Evolutionary conservation across 352 stramenopile genomes (phyloP), one percentile per base, ranked within the genome.

Genomic region (Globisporangium cylindrosporum): DNA sequence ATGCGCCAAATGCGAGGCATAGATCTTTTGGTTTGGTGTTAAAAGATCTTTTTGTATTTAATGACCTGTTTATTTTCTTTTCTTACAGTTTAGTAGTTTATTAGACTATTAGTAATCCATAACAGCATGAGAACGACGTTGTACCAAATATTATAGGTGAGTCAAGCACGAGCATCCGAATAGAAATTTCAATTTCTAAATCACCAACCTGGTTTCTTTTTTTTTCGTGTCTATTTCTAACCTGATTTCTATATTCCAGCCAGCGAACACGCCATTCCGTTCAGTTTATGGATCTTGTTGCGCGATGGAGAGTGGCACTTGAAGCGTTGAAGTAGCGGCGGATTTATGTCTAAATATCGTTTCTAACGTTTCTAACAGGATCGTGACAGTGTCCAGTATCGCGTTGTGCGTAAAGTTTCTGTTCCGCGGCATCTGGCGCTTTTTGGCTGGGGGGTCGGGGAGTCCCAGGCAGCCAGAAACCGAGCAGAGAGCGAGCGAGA

Each of bases 391-490:
- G 18, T 51, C 18, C 43, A 24, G 43, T 24, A 24, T 51, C 18
- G 15, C 38, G 22, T 22, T n/a, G 43, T 51, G 41, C 41, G 51
- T 38, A 61, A 36, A 61, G 55, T 46, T 61, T 61, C 20, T 61
- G 55, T 61, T 46, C 55, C 18, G 54, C 25, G 22, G 49, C 49
- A 56, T 34, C 53, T 58, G 55, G 55, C 55, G 29, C 55, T 61
- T 60, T 60, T 61, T 24, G 55, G 43, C 18, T 51, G 15, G 54
- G 25, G 25, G 15, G 54, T 38, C 3, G 29, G 53, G 53, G 53
- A 14, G 24, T 38, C 25, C 4, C 29, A 32, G 53, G 15, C 43
- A 51, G 41, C 41, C 41, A 49, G 41, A 20, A 49, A n/a, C 43
- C 18, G 5, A n/a, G 5, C 18, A 51, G 43, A n/a, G 18, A 51